Conservation (phyloP, 1,284 basidiomycete genomes). For the Pholiota adiposa region DNA sequence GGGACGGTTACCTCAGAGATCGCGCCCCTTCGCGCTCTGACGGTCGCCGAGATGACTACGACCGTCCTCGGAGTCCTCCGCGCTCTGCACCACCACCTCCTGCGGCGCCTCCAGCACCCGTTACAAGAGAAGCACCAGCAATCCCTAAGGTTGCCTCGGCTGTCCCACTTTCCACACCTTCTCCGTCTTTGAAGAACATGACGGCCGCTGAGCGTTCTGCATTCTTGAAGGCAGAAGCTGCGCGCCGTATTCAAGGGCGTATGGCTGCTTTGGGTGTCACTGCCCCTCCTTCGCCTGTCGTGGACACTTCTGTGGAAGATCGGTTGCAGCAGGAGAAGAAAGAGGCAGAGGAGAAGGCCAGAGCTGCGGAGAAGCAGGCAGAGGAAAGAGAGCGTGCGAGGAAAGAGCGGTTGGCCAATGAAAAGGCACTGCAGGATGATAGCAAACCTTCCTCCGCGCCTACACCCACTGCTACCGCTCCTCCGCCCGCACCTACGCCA, state of each 20-base stretch:
- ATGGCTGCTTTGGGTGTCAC: conserved; percentile 85
- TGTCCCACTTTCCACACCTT: conserved; percentile 49
- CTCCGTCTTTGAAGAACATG: conserved; percentile 71
- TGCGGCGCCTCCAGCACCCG: conserved; percentile 39
- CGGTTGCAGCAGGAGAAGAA: conserved; percentile 82
- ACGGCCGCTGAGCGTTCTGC: conserved; percentile 85
- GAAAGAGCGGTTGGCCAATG: conserved; percentile 68
- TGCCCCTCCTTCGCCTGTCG: conserved; percentile 50
- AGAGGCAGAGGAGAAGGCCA: conserved; percentile 84
- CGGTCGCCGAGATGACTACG: conserved; percentile 40
- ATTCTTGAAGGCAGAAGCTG: conserved; percentile 83
- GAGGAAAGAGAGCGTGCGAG: conserved; percentile 76
- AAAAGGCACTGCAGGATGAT: conserved; percentile 63
- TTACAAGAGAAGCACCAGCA: conserved; percentile 41
- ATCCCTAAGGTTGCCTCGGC: conserved; percentile 51
- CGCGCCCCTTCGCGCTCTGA: conserved; percentile 24
- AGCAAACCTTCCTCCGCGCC: conserved; percentile 34
- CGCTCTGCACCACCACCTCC: conserved; percentile 53
- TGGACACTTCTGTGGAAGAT: conserved; percentile 83
- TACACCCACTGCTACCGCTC: conserved; percentile 21
- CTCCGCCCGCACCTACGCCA: conserved; percentile 15
- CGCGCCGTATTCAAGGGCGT: conserved; percentile 84
- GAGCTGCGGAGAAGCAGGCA: conserved; percentile 76
- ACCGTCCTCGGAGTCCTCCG: conserved; percentile 53
- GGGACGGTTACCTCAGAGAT: conserved; percentile 32